A percentile compares a stretch with the other conserved stretches of the same genome.
Evolutionary conservation across 805 yeast genomes (phyloP).

Genomic region (Priceomyces fermenticarens): DNA sequence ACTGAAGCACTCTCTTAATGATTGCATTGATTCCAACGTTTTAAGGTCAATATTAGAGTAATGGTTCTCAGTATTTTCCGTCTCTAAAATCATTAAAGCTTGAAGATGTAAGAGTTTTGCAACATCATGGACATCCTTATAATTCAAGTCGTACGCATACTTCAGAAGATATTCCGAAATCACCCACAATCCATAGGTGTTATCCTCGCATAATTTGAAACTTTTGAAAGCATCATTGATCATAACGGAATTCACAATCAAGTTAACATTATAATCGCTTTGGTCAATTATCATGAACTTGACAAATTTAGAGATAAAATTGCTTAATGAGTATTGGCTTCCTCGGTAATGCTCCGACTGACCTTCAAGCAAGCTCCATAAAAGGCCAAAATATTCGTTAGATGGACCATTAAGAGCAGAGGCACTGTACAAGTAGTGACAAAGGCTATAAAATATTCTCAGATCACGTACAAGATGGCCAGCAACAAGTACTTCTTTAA

Average conservation of each 20-base stretch:
- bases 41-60: constrained; percentile 29
- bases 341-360: constrained; percentile 25
- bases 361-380: constrained; percentile 32
- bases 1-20: constrained; percentile 14
- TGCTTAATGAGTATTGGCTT: constrained; percentile 19
- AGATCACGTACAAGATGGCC: constrained; percentile 28
- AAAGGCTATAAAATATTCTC: constrained; percentile 25
- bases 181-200: constrained; percentile 28
- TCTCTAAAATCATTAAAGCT: constrained; percentile 28
- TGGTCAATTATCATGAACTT: constrained; percentile 16
- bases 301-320: constrained; percentile 28
- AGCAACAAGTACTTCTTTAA: constrained; percentile 33
- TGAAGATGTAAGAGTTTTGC: constrained; percentile 26
- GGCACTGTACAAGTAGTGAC: constrained; percentile 27
- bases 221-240: constrained; percentile 22
- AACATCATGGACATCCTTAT: constrained; percentile 5
- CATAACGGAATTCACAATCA: constrained; percentile 28
- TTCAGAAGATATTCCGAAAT: constrained; percentile 21
- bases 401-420: constrained; percentile 18
- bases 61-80: constrained; percentile 38
- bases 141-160: constrained; percentile 6
- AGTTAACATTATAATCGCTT: constrained; percentile 12
- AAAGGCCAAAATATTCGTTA: constrained; percentile 25
- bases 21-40: constrained; percentile 16
- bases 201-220: constrained; percentile 26